Conservation (phyloP, 2,329 filamentous ascomycete genomes). For the Diatrype stigma region DNA sequence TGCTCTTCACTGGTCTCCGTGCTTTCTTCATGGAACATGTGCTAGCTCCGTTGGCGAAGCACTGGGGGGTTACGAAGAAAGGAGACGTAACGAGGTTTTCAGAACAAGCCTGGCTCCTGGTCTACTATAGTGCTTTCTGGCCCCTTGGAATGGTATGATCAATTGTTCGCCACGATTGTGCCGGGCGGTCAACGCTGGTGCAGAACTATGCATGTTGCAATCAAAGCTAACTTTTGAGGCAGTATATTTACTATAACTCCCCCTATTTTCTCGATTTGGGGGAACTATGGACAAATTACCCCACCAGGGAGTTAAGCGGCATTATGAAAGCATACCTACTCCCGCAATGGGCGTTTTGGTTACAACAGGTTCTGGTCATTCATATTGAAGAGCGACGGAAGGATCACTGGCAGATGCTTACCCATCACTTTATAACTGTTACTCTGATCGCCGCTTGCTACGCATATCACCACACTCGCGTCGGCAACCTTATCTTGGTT, state of each 20-base stretch:
- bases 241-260: constrained; percentile 79
- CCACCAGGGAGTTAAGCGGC: constrained; percentile 67
- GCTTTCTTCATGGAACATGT: constrained; percentile 84
- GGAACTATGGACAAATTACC: constrained; percentile 83
- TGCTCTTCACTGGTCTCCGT: constrained; percentile 82
- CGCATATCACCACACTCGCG: constrained; percentile 78
- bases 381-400: constrained; percentile 93
- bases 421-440: constrained; percentile 88
- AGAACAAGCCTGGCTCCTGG: constrained; percentile 86
- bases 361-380: constrained; percentile 91
- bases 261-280: constrained; percentile 72
- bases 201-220: background rate
- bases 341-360: constrained; percentile 85
- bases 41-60: constrained; percentile 70
- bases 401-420: constrained; percentile 94
- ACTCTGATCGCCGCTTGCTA: constrained; percentile 78
- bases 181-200: background rate
- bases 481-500: constrained; percentile 83
- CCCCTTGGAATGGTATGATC: constrained; percentile 70
- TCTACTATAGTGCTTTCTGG: constrained; percentile 84
- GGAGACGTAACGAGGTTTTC: constrained; percentile 82
- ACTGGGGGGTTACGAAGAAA: constrained; percentile 66
- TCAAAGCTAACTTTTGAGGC: constrained; percentile 8
- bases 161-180: background rate
- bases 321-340: constrained; percentile 87